Evolutionary conservation across 768 basidiomycete species (phyloP).

Genomic region (Amanita fuliginea): DNA sequence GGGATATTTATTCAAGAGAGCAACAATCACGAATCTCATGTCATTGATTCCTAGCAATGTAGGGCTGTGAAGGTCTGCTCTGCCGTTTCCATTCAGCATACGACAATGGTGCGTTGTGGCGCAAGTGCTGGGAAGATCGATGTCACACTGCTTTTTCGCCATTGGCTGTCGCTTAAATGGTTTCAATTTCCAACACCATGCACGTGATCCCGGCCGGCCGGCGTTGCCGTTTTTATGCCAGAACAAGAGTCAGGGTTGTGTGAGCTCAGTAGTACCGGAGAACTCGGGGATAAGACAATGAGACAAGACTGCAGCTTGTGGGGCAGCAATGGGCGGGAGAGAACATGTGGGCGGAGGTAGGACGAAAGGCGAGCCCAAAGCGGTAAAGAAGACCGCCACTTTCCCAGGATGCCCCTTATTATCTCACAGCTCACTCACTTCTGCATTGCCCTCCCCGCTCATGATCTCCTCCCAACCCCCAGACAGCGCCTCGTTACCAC

Average conservation of each 20-base stretch:
- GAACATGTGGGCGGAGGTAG: background rate
- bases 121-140: background rate
- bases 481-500: too few relatives aligned
- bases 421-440: background rate
- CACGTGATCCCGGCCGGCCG: background rate
- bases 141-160: background rate
- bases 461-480: background rate
- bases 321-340: background rate
- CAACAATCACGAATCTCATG: background rate
- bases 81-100: background rate
- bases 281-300: too few relatives aligned
- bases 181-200: background rate
- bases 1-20: background rate
- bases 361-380: background rate
- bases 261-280: too few relatives aligned
- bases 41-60: background rate
- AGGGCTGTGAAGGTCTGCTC: background rate
- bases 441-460: background rate
- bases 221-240: background rate
- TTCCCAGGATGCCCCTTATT: background rate
- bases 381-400: background rate
- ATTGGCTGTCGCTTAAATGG: background rate
- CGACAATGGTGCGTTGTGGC: background rate
- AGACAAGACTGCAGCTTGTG: background rate
- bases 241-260: too few relatives aligned